Percentiles rank a stretch among this genome's conserved stretches.
phyloP scores from a whole-genome alignment of 805 yeast species.

The Priceomyces melissophilus region DNA sequence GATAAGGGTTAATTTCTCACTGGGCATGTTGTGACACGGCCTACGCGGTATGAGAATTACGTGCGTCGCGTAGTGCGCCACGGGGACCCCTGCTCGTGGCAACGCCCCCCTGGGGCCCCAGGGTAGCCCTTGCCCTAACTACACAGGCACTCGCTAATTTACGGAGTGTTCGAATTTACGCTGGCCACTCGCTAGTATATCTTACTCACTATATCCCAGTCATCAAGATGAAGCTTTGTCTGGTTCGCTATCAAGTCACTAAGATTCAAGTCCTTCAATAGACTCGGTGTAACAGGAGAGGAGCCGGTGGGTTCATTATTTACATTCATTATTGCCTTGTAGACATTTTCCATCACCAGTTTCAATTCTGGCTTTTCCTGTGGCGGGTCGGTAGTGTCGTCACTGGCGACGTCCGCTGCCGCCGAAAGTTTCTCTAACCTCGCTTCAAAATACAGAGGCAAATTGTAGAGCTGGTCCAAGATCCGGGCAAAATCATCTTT shows the following conservation, averaged over 20 bases:
- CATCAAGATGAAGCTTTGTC: conserved; percentile 19
- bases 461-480: conserved; percentile 6
- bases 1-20: conserved; percentile 9
- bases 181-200: too few relatives aligned
- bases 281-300: conserved; percentile 2
- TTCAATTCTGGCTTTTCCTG: conserved; percentile 16
- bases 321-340: conserved; percentile 20
- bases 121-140: neutral
- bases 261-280: conserved; percentile 20
- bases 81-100: too few relatives aligned
- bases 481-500: conserved; percentile 13
- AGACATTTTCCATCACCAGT: conserved; percentile 29
- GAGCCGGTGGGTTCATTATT: conserved; percentile 1
- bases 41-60: conserved; percentile 7
- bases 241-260: conserved; percentile 21
- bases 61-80: too few relatives aligned
- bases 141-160: neutral
- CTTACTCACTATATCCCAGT: conserved; percentile 36
- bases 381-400: neutral
- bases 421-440: neutral
- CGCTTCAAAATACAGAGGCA: conserved; percentile 4
- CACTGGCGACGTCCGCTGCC: neutral
- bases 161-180: too few relatives aligned
- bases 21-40: conserved; percentile 1
- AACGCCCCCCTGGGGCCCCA: too few relatives aligned